Percentiles rank a stretch among this genome's conserved stretches.
phyloP scores from a whole-genome alignment of 495 filamentous ascomycete species.

The Podospora tetraspora region DNA sequence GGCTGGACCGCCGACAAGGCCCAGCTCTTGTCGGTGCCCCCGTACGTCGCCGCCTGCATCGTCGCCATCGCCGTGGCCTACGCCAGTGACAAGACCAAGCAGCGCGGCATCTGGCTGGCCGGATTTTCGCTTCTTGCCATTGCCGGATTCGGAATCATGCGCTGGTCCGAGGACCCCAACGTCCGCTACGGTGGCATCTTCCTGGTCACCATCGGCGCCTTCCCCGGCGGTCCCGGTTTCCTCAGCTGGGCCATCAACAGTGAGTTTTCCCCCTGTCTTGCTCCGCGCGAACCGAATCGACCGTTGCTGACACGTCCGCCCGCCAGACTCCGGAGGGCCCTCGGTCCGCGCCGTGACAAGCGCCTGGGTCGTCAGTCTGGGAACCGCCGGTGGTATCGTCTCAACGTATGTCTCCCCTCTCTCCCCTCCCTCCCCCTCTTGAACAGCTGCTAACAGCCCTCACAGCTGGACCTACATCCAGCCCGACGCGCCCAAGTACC shows the following conservation, averaged over 20 bases:
- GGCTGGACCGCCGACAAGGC: constrained; percentile 42
- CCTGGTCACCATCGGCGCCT: constrained; percentile 48
- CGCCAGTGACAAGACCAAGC: constrained; percentile 51
- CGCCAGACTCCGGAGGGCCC: constrained; percentile 46
- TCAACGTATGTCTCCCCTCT: constrained; percentile 38
- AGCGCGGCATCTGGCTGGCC: constrained; percentile 57
- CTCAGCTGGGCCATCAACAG: constrained; percentile 54
- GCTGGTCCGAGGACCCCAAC: constrained; percentile 24
- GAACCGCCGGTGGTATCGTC: constrained; percentile 52
- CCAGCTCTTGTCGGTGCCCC: constrained; percentile 49
- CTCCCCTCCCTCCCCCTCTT: background rate
- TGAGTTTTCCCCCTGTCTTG: constrained; percentile 13
- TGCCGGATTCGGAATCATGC: constrained; percentile 36
- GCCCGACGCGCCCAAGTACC: constrained; percentile 46
- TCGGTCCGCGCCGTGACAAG: constrained; percentile 51
- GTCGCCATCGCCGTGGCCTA: constrained; percentile 55
- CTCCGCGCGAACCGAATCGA: background rate
- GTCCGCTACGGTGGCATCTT: constrained; percentile 42
- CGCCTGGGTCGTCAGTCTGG: constrained; percentile 50
- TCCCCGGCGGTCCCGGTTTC: constrained; percentile 50
- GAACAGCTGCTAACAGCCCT: background rate
- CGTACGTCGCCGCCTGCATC: constrained; percentile 48
- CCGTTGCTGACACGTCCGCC: background rate
- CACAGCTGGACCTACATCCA: constrained; percentile 50
- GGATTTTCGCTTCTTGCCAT: constrained; percentile 42